Evolutionary conservation across 1,284 basidiomycete species (phyloP), one percentile per base, ranked within the genome.

Genomic region (Leccinum pachyderme): DNA sequence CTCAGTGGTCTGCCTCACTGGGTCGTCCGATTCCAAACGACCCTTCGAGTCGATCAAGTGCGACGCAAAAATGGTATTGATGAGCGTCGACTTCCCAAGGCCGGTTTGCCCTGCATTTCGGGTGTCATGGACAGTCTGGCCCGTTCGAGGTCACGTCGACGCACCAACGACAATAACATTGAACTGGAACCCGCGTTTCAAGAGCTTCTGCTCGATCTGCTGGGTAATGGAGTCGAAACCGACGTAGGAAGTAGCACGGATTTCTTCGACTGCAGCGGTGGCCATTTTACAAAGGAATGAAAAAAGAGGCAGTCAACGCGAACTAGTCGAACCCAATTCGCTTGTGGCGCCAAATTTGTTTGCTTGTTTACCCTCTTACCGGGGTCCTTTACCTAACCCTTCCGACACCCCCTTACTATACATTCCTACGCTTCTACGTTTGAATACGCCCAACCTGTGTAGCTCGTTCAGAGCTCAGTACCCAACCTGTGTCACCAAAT

Each of bases 111-210:
- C 95, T 91, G 69, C 56, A 45, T 37, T 55, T 41, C 13, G 24
- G n/a, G 11, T 2, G 37, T 51, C 18, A 46, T 0, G 28, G 1
- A 35, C 24, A 5, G 8, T 22, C 28, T 47, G 22, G n/a, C 32
- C 4, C 5, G 15, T 25, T 18, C 9, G 33, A 37, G 2, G 2
- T 39, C 51, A 18, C n/a, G 28, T 25, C 49, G 51, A 83, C 91
- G 64, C 66, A 95, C 94, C 94, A 64, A 89, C 94, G 60, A 93
- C 89, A 73, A 97, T 96, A 61, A 95, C 89, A 73, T 99, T 99
- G 85, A 99, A 98, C 79, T 97, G 92, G 81, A 98, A 98, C 59
- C 95, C 96, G 63, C 96, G 89, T 80, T 98, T 98, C 77, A 99
- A 85, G 66, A 98, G 88, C 84, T 98, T 99, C 81, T 95, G 91